Evolutionary conservation across 805 yeast species (phyloP).

Genomic region (Kazachstania africana): DNA sequence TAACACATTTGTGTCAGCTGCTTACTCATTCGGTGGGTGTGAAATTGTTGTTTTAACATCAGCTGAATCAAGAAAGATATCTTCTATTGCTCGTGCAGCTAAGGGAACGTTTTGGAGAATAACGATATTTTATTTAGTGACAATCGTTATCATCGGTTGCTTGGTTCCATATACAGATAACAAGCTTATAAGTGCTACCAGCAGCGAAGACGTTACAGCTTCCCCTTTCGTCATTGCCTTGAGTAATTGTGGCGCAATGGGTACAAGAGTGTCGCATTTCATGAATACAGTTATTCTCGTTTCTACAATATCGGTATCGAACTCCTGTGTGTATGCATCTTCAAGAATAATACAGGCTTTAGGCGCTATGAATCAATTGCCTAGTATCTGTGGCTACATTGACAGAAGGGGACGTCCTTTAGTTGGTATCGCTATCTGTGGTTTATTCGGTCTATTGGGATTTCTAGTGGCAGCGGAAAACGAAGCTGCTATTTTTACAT

Average conservation of each 20-base stretch:
- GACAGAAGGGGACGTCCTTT: constrained; percentile 45
- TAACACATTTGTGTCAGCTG: constrained; percentile 43
- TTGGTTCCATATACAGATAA: constrained; percentile 42
- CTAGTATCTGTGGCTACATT: constrained; percentile 34
- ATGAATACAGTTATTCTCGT: constrained; percentile 48
- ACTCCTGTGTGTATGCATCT: constrained; percentile 49
- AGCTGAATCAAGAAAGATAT: constrained; percentile 51
- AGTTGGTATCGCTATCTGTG: constrained; percentile 33
- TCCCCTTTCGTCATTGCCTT: constrained; percentile 55
- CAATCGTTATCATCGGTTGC: constrained; percentile 46
- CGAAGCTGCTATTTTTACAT: constrained; percentile 47
- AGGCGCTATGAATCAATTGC: constrained; percentile 41
- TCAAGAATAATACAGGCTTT: constrained; percentile 46
- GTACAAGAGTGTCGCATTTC: constrained; percentile 37
- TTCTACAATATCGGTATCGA: constrained; percentile 48
- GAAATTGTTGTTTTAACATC: constrained; percentile 64
- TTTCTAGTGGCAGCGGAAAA: constrained; percentile 50
- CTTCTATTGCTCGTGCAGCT: constrained; percentile 54
- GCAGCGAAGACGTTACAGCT: constrained; percentile 33
- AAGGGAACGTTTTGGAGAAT: constrained; percentile 62
- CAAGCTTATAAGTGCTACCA: constrained; percentile 36
- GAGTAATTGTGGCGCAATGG: constrained; percentile 44
- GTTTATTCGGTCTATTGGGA: constrained; percentile 41
- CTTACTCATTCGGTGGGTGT: constrained; percentile 63
- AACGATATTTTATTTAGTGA: constrained; percentile 42